Evolutionary conservation across 495 filamentous ascomycete species (phyloP), one percentile per base, ranked within the genome.

Genomic region (Neurospora sp.): DNA sequence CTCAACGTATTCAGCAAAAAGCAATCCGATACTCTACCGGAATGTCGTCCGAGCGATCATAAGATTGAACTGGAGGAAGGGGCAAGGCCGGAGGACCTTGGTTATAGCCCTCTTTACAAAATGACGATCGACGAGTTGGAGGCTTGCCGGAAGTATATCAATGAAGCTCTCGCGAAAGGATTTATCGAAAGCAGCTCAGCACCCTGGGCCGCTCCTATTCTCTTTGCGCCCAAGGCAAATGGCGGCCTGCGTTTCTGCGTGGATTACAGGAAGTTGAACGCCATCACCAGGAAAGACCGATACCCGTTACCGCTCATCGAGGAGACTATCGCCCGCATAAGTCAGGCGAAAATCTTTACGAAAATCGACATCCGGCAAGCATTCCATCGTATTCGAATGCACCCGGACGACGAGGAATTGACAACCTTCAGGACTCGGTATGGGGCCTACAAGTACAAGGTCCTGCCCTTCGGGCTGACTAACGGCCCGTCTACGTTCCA

Each of bases 251-350:
- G 79, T 0, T 74, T 90, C 44, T 88, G 79, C 78, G 74, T 87
- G 0, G 79, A 88, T 59, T 88, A 85, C 69, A 70, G 77, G 3
- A 75, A 74, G 8, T 69, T 88, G 0, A 89, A 88, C 71, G 65
- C 38, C 0, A 69, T 87, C 0, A 88, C 79, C 0, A 74, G 73
- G 4, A 85, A 85, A 72, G 81, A 89, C 48, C 41, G 76, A 0
- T 85, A 87, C 59, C 82, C 83, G 0, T 44, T 88, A 0, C 85
- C 83, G 0, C 59, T 86, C 9, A 85, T 87, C 31, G 68, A 84
- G n/a, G 80, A 89, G 71, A 78, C 79, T 0, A 61, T 88, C 6
- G 40, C 76, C 14, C 27, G 73, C 0, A 37, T 88, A 0, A 35
- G 16, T 0, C 73, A 72, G 45, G 77, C 78, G 4, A 81, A 75